A percentile compares a stretch with the other conserved stretches of the same genome.
Conservation (phyloP, 805 yeast species). For the Wickerhamomyces pijperi region DNA sequence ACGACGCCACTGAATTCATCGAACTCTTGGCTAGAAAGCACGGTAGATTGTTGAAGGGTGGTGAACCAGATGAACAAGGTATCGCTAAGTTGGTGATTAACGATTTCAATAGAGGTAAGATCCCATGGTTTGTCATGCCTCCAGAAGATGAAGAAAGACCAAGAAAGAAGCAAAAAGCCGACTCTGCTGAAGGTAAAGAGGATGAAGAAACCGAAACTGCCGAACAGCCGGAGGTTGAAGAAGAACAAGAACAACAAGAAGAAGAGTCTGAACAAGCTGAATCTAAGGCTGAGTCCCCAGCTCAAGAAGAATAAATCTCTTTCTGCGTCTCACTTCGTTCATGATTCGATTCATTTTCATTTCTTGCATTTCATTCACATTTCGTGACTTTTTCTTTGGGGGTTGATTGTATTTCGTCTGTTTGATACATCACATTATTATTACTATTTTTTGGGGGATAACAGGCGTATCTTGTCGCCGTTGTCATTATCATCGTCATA, state of each 20-base stretch:
- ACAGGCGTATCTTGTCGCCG: no score
- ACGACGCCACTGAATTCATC: slow-evolving; percentile 62
- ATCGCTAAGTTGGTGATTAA: slow-evolving; percentile 83
- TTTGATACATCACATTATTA: background rate
- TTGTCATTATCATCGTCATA: background rate
- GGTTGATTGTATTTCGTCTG: slow-evolving; percentile 4
- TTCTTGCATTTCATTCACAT: slow-evolving; percentile 6
- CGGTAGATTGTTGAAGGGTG: slow-evolving; percentile 90
- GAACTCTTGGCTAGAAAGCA: slow-evolving; percentile 87
- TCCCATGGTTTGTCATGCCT: slow-evolving; percentile 96
- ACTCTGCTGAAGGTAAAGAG: slow-evolving; percentile 5
- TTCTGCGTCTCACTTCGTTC: no score
- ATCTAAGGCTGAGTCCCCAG: no score
- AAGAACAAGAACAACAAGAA: slow-evolving; percentile 21
- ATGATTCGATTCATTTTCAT: background rate
- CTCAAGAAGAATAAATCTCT: background rate
- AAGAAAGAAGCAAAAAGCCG: slow-evolving; percentile 19
- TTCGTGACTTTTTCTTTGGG: background rate
- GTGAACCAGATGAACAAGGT: slow-evolving; percentile 94
- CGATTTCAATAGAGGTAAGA: slow-evolving; percentile 94
- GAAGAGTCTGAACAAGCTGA: background rate
- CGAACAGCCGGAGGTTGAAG: slow-evolving; percentile 14
- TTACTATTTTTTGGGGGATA: no score
- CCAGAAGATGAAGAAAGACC: slow-evolving; percentile 54
- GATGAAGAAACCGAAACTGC: slow-evolving; percentile 9